phyloP scores from a whole-genome alignment of 805 yeast species.

The Grigorovia transvaalensis region DNA sequence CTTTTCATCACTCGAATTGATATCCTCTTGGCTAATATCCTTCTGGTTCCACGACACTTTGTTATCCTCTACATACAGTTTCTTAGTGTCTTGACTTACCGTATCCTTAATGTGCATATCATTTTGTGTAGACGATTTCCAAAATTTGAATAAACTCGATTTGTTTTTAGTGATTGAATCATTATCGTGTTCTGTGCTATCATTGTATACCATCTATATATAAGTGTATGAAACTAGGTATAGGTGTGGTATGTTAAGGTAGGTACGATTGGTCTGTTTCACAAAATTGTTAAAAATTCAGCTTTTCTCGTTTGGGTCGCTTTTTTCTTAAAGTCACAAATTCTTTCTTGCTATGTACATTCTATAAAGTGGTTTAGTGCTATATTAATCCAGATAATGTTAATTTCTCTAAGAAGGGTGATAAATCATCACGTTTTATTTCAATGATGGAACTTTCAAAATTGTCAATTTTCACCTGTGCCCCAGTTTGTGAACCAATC shows the following conservation, averaged over 20 bases:
- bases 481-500: constrained; percentile 74
- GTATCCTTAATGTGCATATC: not conserved
- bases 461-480: constrained; percentile 83
- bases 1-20: not conserved
- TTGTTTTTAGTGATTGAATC: not conserved
- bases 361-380: not conserved
- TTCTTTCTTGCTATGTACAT: not conserved
- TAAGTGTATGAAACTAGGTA: too few species aligned
- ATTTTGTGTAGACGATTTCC: not conserved
- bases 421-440: constrained; percentile 74
- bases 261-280: too few species aligned
- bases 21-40: not conserved
- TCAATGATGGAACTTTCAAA: constrained; percentile 93
- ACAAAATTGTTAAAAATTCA: too few species aligned
- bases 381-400: constrained; percentile 55
- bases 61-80: too few species aligned
- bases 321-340: too few species aligned
- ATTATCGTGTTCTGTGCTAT: not conserved
- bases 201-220: not conserved
- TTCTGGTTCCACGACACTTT: not conserved
- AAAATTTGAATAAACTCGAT: not conserved
- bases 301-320: not conserved
- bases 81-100: not conserved
- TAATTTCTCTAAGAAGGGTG: constrained; percentile 76
- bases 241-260: too few species aligned